Conservation (phyloP, 306 rosid genomes). For the Gleditsia sinensis region DNA sequence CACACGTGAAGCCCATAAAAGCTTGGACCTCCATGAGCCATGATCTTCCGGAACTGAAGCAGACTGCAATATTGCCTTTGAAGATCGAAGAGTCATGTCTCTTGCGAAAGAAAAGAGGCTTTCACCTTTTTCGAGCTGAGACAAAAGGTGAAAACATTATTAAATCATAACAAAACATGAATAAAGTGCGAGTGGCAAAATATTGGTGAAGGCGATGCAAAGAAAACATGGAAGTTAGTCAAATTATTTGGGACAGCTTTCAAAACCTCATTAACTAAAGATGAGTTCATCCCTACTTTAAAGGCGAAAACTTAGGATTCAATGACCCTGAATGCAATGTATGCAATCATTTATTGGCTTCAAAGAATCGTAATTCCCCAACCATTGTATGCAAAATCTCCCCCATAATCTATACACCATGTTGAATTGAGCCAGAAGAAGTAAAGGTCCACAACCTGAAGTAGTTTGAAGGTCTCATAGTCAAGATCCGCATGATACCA, state of each 20-base stretch:
- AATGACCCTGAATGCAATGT: slow-evolving; percentile 22
- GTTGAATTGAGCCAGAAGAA: slow-evolving; percentile 21
- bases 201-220: neutral
- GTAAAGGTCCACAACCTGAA: slow-evolving; percentile 63
- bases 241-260: neutral
- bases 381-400: neutral
- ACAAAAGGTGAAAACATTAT: slow-evolving; percentile 16
- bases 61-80: slow-evolving; percentile 74
- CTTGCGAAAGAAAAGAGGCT: slow-evolving; percentile 89
- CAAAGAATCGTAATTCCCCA: neutral
- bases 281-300: neutral
- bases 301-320: neutral
- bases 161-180: neutral
- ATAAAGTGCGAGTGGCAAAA: neutral
- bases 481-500: slow-evolving; percentile 98
- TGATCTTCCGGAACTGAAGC: slow-evolving; percentile 71
- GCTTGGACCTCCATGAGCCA: slow-evolving; percentile 87
- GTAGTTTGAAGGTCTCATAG: slow-evolving; percentile 83
- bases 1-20: slow-evolving; percentile 90
- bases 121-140: slow-evolving; percentile 88
- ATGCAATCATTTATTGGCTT: slow-evolving; percentile 20
- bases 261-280: neutral
- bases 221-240: neutral
- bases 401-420: slow-evolving; percentile 1
- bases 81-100: slow-evolving; percentile 85